Conservation (phyloP, 345 rosid species). For the Aquilaria malaccensis region DNA sequence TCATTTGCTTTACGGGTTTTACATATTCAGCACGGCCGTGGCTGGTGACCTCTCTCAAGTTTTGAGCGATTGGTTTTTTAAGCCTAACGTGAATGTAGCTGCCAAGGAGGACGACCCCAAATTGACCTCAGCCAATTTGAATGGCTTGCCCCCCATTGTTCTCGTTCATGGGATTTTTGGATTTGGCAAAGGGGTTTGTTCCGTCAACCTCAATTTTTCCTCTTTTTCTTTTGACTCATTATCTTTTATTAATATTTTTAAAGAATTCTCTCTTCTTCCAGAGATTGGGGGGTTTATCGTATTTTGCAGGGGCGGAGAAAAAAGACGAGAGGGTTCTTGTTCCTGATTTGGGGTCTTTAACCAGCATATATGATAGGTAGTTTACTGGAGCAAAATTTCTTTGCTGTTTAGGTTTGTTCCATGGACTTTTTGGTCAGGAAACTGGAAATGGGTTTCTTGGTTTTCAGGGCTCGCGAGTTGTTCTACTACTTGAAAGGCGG, state of each 20-base stretch:
- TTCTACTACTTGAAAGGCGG: conserved; percentile 97
- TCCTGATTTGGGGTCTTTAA: conserved; percentile 96
- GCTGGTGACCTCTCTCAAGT: conserved; percentile 75
- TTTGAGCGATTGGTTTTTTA: conserved; percentile 45
- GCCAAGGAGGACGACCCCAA: conserved; percentile 27
- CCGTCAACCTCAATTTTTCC: background rate
- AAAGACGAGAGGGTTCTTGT: conserved; percentile 91
- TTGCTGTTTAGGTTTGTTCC: background rate
- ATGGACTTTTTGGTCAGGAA: conserved; percentile 1
- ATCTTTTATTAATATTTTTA: background rate
- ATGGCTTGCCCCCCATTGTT: conserved; percentile 77
- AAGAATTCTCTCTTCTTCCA: conserved; percentile 14
- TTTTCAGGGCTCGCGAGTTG: conserved; percentile 85
- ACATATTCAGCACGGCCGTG: conserved; percentile 82
- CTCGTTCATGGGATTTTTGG: conserved; percentile 98
- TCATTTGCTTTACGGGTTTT: conserved; percentile 73
- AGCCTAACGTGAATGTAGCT: conserved; percentile 33
- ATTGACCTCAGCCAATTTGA: conserved; percentile 14
- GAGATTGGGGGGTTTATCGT: conserved; percentile 90
- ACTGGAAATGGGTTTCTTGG: conserved; percentile 2
- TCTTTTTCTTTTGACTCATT: background rate
- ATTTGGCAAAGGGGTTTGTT: conserved; percentile 89
- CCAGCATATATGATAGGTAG: conserved; percentile 88
- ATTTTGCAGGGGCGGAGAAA: conserved; percentile 97
- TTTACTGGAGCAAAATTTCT: background rate